These are phyloP conservation scores for Lipomyces orientalis DNA, from an alignment of 805 yeast species.

Conservation along the genomic window DNA sequence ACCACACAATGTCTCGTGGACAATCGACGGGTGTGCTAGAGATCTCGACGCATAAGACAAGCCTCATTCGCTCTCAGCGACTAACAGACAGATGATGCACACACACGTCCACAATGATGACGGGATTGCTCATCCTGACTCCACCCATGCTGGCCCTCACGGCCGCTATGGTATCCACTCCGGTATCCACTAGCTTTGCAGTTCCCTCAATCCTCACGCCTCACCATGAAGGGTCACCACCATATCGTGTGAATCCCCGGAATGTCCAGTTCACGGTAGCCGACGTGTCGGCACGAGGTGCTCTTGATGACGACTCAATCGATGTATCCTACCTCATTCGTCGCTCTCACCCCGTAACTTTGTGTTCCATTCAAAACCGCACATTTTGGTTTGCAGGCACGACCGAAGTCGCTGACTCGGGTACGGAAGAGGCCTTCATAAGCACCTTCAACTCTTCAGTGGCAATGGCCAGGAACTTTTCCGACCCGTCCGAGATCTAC, in stretches of 20 bases:
- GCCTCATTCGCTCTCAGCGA: no score
- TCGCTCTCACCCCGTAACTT: slow-evolving; percentile 8
- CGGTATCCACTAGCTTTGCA: slow-evolving; percentile 1
- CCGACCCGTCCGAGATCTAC: slow-evolving; percentile 8
- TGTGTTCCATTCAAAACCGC: slow-evolving; percentile 20
- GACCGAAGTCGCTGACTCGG: no score
- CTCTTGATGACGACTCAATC: slow-evolving; percentile 6
- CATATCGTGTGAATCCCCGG: slow-evolving; percentile 4
- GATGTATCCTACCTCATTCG: not conserved
- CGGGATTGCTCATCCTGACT: not conserved
- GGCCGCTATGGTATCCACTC: slow-evolving; percentile 3
- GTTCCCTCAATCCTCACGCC: slow-evolving; percentile 13
- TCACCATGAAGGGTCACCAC: slow-evolving; percentile 1
- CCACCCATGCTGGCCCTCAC: not conserved
- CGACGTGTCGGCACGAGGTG: slow-evolving; percentile 7
- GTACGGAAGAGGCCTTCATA: no score
- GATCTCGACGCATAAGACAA: no score
- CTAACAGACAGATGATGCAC: no score
- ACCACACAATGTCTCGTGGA: no score
- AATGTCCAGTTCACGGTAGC: slow-evolving; percentile 10
- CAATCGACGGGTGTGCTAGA: no score
- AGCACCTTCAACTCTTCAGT: slow-evolving; percentile 1
- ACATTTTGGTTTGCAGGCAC: slow-evolving; percentile 26
- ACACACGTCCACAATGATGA: not conserved
- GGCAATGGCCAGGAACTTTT: not conserved